Conservation (phyloP, 75 land plant species). For the Adiantum capillusveneris region DNA sequence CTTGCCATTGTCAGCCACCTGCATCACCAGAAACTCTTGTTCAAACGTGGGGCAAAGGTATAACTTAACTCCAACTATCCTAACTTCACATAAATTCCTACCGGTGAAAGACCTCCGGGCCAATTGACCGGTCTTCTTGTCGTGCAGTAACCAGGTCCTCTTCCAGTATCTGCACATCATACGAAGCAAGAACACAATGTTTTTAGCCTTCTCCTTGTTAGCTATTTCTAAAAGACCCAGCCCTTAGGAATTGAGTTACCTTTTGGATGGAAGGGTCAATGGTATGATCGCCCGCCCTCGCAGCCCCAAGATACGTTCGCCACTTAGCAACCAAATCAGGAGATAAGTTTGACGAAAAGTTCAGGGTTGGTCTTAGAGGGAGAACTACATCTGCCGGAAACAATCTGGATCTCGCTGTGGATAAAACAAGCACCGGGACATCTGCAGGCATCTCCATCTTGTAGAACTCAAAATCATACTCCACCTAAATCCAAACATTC, state of each 20-base stretch:
- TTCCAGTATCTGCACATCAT: conserved; percentile 49
- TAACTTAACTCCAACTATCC: no score
- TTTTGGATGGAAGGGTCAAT: conserved; percentile 55
- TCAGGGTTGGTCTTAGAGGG: conserved; percentile 54
- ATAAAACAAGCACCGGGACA: conserved; percentile 65
- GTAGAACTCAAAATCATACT: conserved; percentile 78
- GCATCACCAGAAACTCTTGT: no score
- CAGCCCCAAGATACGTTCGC: conserved; percentile 67
- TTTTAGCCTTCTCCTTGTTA: no score
- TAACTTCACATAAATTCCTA: no score
- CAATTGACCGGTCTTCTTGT: conserved; percentile 62
- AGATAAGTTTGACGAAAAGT: conserved; percentile 15
- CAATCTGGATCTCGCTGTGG: conserved; percentile 78
- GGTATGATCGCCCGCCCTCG: conserved; percentile 43
- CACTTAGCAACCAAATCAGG: conserved; percentile 8
- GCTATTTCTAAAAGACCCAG: no score
- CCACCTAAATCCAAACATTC: conserved; percentile 49
- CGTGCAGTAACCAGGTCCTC: conserved; percentile 79
- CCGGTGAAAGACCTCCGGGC: conserved; percentile 68
- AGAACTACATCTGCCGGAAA: conserved; percentile 81
- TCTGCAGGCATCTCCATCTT: conserved; percentile 86
- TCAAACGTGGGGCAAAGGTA: no score
- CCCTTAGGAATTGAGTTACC: no score
- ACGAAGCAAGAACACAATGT: no score
- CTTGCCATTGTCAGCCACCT: conserved; percentile 89